phyloP scores from a whole-genome alignment of 768 basidiomycete genomes.

The Dioszegia aurantiaca region DNA sequence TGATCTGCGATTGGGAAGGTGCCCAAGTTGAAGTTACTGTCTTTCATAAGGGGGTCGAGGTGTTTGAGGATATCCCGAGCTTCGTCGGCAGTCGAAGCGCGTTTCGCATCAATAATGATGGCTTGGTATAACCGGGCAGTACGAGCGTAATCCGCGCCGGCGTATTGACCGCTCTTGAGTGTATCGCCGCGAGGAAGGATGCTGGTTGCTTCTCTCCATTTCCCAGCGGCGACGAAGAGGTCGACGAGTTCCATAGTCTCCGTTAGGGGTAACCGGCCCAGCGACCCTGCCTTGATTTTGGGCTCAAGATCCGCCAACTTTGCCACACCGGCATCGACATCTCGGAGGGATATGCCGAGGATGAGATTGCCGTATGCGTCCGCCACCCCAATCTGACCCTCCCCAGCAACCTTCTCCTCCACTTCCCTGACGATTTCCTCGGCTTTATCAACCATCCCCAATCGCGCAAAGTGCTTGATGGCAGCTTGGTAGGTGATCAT shows the following conservation, averaged over 20 bases:
- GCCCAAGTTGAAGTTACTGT: neutral
- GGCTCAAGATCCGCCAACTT: neutral
- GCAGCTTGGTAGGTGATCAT: slow-evolving; percentile 14
- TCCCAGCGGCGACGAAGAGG: neutral
- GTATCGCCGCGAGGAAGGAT: too few relatives aligned
- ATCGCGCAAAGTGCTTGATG: slow-evolving; percentile 70
- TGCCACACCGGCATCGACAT: neutral
- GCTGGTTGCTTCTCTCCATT: slow-evolving; percentile 1
- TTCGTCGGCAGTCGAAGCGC: neutral
- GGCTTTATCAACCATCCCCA: slow-evolving; percentile 63
- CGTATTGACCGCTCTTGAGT: too few relatives aligned
- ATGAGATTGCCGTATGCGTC: slow-evolving; percentile 18
- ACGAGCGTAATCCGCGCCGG: too few relatives aligned
- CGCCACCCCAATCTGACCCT: neutral
- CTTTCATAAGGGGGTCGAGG: neutral
- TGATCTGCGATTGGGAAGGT: neutral
- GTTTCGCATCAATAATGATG: neutral
- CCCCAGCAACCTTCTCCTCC: slow-evolving; percentile 23
- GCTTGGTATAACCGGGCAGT: too few relatives aligned
- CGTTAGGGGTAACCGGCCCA: slow-evolving; percentile 1
- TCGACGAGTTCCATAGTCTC: slow-evolving; percentile 1
- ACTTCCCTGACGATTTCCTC: slow-evolving; percentile 59
- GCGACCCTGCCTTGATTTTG: neutral
- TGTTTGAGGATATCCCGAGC: neutral
- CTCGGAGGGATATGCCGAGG: slow-evolving; percentile 17